Evolutionary conservation across 495 filamentous ascomycete genomes (phyloP).

Genomic region (Penicillium macrosclerotiorum): DNA sequence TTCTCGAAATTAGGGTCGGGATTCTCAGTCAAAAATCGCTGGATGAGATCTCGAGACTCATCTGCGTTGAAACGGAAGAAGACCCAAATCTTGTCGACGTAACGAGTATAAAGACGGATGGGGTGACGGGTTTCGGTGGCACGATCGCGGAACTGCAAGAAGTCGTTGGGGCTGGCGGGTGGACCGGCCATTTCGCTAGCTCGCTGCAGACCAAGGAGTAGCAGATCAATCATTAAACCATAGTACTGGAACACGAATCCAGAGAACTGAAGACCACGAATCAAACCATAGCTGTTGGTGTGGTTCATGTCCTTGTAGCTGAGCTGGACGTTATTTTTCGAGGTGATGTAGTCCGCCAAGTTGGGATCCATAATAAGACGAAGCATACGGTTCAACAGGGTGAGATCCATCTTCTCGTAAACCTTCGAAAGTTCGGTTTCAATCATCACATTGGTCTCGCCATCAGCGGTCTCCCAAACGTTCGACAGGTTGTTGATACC

Average conservation of each 20-base stretch:
- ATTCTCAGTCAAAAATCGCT: slow-evolving; percentile 96
- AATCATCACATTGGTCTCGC: slow-evolving; percentile 98
- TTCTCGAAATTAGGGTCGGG: slow-evolving; percentile 99
- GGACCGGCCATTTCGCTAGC: slow-evolving; percentile 97
- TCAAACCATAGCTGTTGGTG: slow-evolving; percentile 97
- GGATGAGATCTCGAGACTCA: slow-evolving; percentile 93
- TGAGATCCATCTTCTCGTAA: slow-evolving; percentile 99
- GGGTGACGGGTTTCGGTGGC: slow-evolving; percentile 90
- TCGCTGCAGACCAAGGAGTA: slow-evolving; percentile 89
- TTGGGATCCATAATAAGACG: slow-evolving; percentile 99
- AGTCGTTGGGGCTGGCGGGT: slow-evolving; percentile 96
- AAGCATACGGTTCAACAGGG: slow-evolving; percentile 87
- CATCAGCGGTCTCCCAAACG: slow-evolving; percentile 93
- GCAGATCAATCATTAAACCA: slow-evolving; percentile 88
- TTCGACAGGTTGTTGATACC: slow-evolving; percentile 99
- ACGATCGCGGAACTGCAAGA: slow-evolving; percentile 92
- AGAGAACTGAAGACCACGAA: slow-evolving; percentile 95
- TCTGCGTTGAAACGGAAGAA: slow-evolving; percentile 92
- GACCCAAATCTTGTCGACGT: slow-evolving; percentile 98
- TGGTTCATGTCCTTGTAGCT: slow-evolving; percentile 99
- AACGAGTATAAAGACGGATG: slow-evolving; percentile 93
- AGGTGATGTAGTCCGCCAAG: slow-evolving; percentile 97
- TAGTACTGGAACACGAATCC: slow-evolving; percentile 99
- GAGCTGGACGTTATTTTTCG: slow-evolving; percentile 98
- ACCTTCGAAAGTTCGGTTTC: slow-evolving; percentile 98